These are phyloP conservation scores for Saccharomyces hybrid DNA, from an alignment of 1,139 yeast species.

Conservation along the genomic window DNA sequence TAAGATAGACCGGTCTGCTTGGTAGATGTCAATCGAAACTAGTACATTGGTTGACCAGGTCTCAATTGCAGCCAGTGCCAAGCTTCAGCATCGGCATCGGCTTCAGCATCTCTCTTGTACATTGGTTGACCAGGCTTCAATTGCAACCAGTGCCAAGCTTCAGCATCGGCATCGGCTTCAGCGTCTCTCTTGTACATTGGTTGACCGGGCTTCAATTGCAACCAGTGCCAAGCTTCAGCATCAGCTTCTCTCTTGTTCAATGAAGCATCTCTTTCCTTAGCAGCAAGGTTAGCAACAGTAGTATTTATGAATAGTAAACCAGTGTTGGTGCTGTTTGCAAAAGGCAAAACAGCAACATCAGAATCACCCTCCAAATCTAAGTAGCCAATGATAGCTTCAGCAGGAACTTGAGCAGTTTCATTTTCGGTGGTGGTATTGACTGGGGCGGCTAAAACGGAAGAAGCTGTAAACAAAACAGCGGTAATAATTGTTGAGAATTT, in stretches of 20 bases:
- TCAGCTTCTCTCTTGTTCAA: conserved; percentile 9
- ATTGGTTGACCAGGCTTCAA: conserved; percentile 14
- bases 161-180: conserved; percentile 12
- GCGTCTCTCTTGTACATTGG: conserved; percentile 16
- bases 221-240: conserved; percentile 19
- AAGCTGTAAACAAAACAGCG: neutral
- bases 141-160: conserved; percentile 20
- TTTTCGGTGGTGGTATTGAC: neutral
- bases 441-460: neutral
- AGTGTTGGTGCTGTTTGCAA: conserved; percentile 11
- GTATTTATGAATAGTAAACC: conserved; percentile 15
- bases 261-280: neutral
- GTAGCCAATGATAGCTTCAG: conserved; percentile 15
- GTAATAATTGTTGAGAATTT: neutral
- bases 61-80: conserved; percentile 17
- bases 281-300: conserved; percentile 14
- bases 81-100: conserved; percentile 14
- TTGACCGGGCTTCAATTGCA: conserved; percentile 12
- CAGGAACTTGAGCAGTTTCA: conserved; percentile 9
- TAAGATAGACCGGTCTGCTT: neutral
- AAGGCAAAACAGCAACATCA: conserved; percentile 13
- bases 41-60: conserved; percentile 14
- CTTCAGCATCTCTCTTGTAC: conserved; percentile 11
- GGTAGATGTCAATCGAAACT: neutral
- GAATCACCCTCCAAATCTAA: conserved; percentile 11